Evolutionary conservation across 345 rosid species (phyloP), one percentile per base, ranked within the genome.

Genomic region (Alliaria petiolata): DNA sequence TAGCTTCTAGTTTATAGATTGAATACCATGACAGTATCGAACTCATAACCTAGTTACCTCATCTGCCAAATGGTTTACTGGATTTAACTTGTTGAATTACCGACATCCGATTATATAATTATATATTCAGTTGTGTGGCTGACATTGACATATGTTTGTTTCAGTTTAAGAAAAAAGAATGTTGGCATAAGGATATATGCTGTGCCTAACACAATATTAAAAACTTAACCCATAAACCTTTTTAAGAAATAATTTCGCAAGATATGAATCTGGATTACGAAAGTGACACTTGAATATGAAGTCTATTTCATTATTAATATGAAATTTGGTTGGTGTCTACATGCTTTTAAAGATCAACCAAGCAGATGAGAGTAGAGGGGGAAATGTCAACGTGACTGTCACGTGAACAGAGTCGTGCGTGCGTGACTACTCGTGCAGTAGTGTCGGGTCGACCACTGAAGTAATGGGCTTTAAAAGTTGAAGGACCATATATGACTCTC

Each of bases 401-500:
- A 74, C 77, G 77, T 74, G 78, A 35, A 66, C 1, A n/a, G 67
- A 59, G 61, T 57, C 67, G 47, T 74, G 67, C 78, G 72, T 74
- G 72, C 72, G 72, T 74, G 72, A 74, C 78, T 74, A 74, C 72
- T 74, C 72, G 72, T 74, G 78, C 62, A 67, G 14, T 40, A 22
- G n/a, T 74, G 78, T 74, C 78, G 78, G 78, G 78, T 66, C 78
- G 78, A 74, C 78, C 78, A 74, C 78, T 50, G 67, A 66, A 74
- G 67, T 66, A 58, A 49, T 58, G 67, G 78, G 62, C 62, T 42
- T 50, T 66, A 58, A 74, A 66, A 34, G 61, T 66, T 42, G 46
- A 40, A 40, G 72, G 72, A 74, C 78, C 78, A 74, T 67, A 74
- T 67, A 54, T 44, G 25, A 52, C 47, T 38, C 20, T 22, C 3